Evolutionary conservation across 805 yeast genomes (phyloP).

Genomic region (Yamadazyma kitorensis): DNA sequence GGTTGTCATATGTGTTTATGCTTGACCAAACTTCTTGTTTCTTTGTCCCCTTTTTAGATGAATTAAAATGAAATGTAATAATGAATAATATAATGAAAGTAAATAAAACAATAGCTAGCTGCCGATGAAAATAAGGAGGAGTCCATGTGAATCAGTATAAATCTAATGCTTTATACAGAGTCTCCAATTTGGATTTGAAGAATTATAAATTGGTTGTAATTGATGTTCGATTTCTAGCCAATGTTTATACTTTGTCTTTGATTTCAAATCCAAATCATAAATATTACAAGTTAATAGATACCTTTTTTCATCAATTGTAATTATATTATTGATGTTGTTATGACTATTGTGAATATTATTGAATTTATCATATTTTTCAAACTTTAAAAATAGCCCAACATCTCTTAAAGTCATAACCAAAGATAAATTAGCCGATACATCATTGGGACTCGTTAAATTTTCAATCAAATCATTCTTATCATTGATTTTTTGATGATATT

Average conservation of each 20-base stretch:
- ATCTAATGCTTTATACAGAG: no score
- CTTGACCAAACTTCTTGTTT: no score
- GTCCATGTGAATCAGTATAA: no score
- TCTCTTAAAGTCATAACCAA: conserved; percentile 55
- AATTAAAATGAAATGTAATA: no score
- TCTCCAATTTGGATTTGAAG: conserved; percentile 28
- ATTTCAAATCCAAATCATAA: conserved; percentile 51
- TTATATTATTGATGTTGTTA: conserved; percentile 25
- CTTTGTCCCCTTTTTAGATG: no score
- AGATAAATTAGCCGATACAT: conserved; percentile 40
- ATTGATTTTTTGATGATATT: conserved; percentile 31
- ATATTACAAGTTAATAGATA: conserved; percentile 36
- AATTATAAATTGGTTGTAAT: conserved; percentile 31
- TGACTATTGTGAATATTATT: conserved; percentile 29
- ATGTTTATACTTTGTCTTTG: conserved; percentile 38
- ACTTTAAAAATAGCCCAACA: conserved; percentile 49
- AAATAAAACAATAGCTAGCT: no score
- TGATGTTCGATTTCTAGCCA: conserved; percentile 45
- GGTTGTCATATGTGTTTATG: no score
- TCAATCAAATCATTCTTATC: conserved; percentile 30
- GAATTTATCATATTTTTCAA: conserved; percentile 27
- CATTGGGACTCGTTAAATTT: conserved; percentile 28
- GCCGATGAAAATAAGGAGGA: no score
- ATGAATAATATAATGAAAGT: no score
- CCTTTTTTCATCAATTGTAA: conserved; percentile 22